Base-by-base conservation (phyloP, 177 flowering plant genomes). In the Telopea speciosissima region DNA sequence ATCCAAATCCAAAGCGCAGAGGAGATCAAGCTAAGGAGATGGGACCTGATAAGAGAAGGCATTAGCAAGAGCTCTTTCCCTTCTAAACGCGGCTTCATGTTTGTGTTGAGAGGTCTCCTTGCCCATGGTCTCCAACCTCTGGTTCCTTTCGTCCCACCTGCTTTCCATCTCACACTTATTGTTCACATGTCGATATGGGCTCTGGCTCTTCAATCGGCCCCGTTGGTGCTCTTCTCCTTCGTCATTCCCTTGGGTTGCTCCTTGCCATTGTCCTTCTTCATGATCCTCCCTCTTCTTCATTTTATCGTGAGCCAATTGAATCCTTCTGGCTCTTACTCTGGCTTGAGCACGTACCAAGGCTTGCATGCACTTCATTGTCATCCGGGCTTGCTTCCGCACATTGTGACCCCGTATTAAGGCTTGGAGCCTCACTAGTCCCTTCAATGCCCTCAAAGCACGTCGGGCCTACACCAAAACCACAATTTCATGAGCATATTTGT, bases 331-430 rank as follows among this genome's bases (percentile, higher is more conserved):
- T 10, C 91, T 77, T 0, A 91, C 97, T 77, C 96, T 80, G 9
- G 88, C 94, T 73, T 95, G 99, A 31, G 90, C 97, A 0, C 97
- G 88, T 0, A 90, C 93, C 10, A 92, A 76, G 0, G 97, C 91
- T 72, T 95, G 97, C 99, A 92, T 95, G 82, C 99, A 92, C 56
- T 94, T 83, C 99, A 95, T 95, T 26, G 99, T 92, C 93, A 90
- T 85, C 54, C 90, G 94, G 3, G 97, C 97, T 79, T 92, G 99
- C 75, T 92, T 95, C 2, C 97, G 79, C 70, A 95, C 99, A 65
- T 90, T 85, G 68, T 95, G 90, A 13, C 99, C 99, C 73, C 99
- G 81, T 42, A 92, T 97, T 12, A 95, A 76, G 8, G 99, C 99
- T 69, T 95, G 99, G 13, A 95, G 84, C 83, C 92, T 86, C 82